Evolutionary conservation across 345 rosid species (phyloP).

Genomic region (Rhodamnia rubescens): DNA sequence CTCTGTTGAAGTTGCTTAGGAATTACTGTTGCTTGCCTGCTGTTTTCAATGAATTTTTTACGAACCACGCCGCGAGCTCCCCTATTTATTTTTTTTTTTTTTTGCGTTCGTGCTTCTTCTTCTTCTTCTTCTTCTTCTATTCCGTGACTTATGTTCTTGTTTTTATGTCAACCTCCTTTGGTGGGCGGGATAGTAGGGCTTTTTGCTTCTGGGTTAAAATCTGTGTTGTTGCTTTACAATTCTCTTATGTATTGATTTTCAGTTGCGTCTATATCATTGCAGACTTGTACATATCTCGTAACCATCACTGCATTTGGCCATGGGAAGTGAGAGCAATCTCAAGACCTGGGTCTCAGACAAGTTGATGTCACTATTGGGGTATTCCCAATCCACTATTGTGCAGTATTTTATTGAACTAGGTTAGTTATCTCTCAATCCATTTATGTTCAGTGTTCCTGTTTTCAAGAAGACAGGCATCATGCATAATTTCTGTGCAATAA

Average conservation of each 20-base stretch:
- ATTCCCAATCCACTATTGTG: conserved; percentile 59
- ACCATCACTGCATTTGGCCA: conserved; percentile 6
- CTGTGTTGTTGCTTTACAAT: neutral
- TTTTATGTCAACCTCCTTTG: neutral
- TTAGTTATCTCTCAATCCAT: conserved; percentile 5
- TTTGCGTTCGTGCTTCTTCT: neutral
- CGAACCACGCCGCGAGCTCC: neutral
- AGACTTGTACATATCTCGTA: neutral
- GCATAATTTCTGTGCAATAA: neutral
- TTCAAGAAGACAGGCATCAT: neutral
- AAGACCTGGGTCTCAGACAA: conserved; percentile 84
- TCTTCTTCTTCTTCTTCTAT: neutral
- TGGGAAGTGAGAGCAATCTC: conserved; percentile 45
- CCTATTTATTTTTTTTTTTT: too few species aligned
- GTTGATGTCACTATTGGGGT: conserved; percentile 63
- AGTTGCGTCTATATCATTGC: neutral
- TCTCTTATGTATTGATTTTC: neutral
- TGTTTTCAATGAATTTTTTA: neutral
- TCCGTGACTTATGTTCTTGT: neutral
- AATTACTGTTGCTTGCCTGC: neutral
- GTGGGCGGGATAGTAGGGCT: neutral
- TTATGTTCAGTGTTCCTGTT: neutral
- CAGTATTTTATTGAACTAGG: conserved; percentile 66
- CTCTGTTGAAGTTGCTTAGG: neutral
- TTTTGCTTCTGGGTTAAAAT: neutral